A percentile compares a stretch with the other conserved stretches of the same genome.
Evolutionary conservation across 495 filamentous ascomycete genomes (phyloP).

Genomic region (Penicillium ochrochloron): DNA sequence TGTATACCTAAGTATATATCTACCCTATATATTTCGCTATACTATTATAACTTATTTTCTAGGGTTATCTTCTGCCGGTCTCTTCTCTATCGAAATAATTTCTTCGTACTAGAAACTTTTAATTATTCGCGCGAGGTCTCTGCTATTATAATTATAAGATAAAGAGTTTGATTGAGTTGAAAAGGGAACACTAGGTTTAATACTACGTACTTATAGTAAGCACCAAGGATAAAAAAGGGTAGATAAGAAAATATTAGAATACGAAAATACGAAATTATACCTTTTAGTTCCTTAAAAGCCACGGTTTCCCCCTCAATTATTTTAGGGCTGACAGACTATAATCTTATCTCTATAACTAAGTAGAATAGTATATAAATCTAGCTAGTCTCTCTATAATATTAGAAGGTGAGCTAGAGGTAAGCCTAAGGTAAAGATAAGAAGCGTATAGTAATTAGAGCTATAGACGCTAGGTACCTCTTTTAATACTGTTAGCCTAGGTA

Average conservation of each 20-base stretch:
- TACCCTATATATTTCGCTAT: constrained; percentile 20
- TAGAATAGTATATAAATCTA: background rate
- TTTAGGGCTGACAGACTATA: background rate
- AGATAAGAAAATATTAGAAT: background rate
- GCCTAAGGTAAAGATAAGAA: background rate
- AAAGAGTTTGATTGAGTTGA: background rate
- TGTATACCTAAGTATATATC: constrained; percentile 21
- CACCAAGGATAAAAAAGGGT: background rate
- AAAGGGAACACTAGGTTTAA: background rate
- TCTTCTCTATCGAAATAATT: background rate
- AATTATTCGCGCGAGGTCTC: background rate
- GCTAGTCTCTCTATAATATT: background rate
- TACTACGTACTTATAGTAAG: background rate
- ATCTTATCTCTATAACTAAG: background rate
- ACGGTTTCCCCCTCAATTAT: background rate
- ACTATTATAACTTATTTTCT: constrained; percentile 18
- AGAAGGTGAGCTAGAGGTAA: background rate
- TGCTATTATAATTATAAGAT: background rate
- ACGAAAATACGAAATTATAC: background rate
- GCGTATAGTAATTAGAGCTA: background rate
- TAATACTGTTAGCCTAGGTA: background rate
- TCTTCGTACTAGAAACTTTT: background rate
- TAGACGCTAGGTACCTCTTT: background rate
- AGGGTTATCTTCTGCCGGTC: constrained; percentile 7
- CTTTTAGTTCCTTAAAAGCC: background rate